Evolutionary conservation across 75 land plant species (phyloP).

Genomic region (Pinus albicaulis): DNA sequence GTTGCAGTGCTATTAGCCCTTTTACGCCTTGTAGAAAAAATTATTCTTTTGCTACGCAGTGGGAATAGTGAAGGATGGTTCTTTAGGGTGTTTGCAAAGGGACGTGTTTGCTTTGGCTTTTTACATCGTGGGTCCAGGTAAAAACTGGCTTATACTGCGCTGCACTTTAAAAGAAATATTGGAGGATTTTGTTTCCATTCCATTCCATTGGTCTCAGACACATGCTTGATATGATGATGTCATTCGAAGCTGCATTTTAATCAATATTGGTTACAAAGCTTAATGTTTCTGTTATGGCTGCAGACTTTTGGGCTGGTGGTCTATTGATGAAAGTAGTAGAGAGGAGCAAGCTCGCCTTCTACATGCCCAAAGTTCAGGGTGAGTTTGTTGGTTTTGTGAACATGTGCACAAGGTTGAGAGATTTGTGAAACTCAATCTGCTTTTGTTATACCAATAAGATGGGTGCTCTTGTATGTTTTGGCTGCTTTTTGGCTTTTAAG

Average conservation of each 20-base stretch:
- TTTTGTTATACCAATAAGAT: neutral
- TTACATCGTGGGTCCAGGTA: constrained; percentile 93
- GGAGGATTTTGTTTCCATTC: neutral
- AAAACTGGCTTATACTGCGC: neutral
- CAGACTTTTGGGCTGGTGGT: constrained; percentile 99
- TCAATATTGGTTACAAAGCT: neutral
- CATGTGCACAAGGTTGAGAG: neutral
- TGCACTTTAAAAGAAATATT: neutral
- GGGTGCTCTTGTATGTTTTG: neutral
- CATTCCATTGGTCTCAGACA: neutral
- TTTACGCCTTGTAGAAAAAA: constrained; percentile 66
- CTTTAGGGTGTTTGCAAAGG: constrained; percentile 40
- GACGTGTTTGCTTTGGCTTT: constrained; percentile 64
- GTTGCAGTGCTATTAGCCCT: constrained; percentile 64
- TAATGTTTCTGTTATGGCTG: neutral
- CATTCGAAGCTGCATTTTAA: neutral
- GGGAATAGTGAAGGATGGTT: constrained; percentile 35
- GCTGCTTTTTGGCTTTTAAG: neutral
- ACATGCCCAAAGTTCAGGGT: constrained; percentile 66
- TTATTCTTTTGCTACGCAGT: constrained; percentile 50
- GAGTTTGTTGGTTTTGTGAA: constrained; percentile 9
- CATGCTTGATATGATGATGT: neutral
- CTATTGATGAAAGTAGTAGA: constrained; percentile 91
- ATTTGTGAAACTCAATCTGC: neutral
- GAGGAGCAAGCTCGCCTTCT: constrained; percentile 88